A percentile compares a stretch with the other conserved stretches of the same genome.
These are phyloP conservation scores for Trichosporon inkin DNA, from an alignment of 1,284 basidiomycete genomes.

Conservation along the genomic window DNA sequence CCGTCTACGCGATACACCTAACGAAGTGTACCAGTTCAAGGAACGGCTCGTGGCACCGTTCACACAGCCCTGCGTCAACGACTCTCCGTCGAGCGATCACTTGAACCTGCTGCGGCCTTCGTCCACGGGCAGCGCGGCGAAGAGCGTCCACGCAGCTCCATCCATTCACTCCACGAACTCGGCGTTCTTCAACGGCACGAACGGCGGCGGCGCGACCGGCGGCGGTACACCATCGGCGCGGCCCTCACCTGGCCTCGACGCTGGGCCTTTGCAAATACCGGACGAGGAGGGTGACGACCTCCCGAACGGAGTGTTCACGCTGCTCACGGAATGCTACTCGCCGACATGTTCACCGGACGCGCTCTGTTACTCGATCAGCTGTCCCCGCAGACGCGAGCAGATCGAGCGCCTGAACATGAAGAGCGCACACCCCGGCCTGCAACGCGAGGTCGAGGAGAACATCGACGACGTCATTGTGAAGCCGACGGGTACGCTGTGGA, in stretches of 20 bases:
- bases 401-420: conserved; percentile 89
- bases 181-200: neutral
- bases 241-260: conserved; percentile 6
- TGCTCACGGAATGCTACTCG: conserved; percentile 96
- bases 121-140: conserved; percentile 3
- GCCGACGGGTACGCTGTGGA: conserved; percentile 93
- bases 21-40: conserved; percentile 89
- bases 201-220: neutral
- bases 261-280: neutral
- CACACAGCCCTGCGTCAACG: conserved; percentile 28
- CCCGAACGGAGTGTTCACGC: conserved; percentile 92
- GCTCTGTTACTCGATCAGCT: conserved; percentile 95
- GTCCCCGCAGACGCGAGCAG: conserved; percentile 88
- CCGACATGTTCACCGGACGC: conserved; percentile 91
- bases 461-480: conserved; percentile 69
- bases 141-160: neutral
- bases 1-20: conserved; percentile 78
- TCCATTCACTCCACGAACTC: conserved; percentile 8
- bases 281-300: conserved; percentile 57
- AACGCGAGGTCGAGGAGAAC: conserved; percentile 67
- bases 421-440: conserved; percentile 73
- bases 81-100: conserved; percentile 29
- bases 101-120: conserved; percentile 8
- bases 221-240: neutral
- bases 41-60: conserved; percentile 48